Base-by-base conservation (phyloP, 768 basidiomycete genomes). In the Russula sp. region DNA sequence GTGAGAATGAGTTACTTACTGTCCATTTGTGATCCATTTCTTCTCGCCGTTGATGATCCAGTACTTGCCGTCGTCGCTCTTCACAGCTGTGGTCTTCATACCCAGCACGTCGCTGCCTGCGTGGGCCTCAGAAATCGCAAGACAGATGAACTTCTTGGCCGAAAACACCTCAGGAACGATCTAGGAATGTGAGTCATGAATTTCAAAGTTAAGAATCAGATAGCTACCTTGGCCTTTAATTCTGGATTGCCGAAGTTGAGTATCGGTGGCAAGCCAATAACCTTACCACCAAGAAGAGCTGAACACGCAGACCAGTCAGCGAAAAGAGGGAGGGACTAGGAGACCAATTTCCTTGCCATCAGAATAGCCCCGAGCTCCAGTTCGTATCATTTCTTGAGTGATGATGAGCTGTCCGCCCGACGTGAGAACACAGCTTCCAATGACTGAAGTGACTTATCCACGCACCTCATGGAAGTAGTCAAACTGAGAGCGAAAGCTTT, bases 1-100 rank as follows among this genome's bases (percentile, higher is more conserved):
- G 10, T 1, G 14, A 25, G 42, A 25, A 2, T 14, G 7, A 13
- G 48, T 22, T 43, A 70, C 77, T 75, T 60, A 83, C 78, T 79
- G 82, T 72, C 84, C 85, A 68, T 90, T 90, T 34, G 87, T 88
- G 67, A 89, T 88, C 87, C 87, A 90, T 73, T 90, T 90, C 81
- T 92, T 92, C 67, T 85, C 87, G 61, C 88, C 93, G 67, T 88
- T 90, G 68, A 95, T 85, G 55, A 88, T 88, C 84, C 86, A 93
- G 66, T 85, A 78, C 70, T 87, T 88, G 34, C 90, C 91, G 69
- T 94, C 91, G 58, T 85, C 85, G 29, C 81, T 87, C 73, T 91
- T 88, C 20, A 81, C 83, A 16, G 92, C 93, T 7, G 83, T 85
- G 6, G 91, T 93, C 69, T 84, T 79, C 58, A 94, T 73, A 8